Evolutionary conservation across 2,329 filamentous ascomycete species (phyloP), one percentile per base, ranked within the genome.

Genomic region (Ophioceras dolichostomum): DNA sequence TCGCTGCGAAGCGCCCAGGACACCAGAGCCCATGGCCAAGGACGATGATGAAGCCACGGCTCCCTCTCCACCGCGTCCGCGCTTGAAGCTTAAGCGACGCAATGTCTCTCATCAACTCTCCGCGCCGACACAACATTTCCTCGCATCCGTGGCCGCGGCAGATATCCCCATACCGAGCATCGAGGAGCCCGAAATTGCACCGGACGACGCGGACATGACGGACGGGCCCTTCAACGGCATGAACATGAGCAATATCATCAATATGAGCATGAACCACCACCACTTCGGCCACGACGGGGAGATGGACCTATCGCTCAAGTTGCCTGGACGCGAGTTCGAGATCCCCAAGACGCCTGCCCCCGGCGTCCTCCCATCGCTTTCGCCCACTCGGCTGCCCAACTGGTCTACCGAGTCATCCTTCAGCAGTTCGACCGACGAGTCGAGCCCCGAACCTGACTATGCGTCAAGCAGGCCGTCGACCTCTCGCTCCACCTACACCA

Each of bases 131-230:
- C 65, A 76, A 48, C 73, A 79, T 36, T 80, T 80, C 48, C 65
- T 80, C n/a, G 75, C 73, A 3, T 79, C 74, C 4, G 76, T 80
- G 40, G 75, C 73, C 32, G 73, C 74, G 14, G 76, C 73, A 42
- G 76, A 80, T 50, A 60, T 77, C 4, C 73, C 75, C 18, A 68
- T 80, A 36, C 76, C 74, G 12, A 79, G 74, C 52, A 77, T 80
- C 39, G 76, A 80, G 53, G 62, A 70, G 42, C 66, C 71, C 36
- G 60, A 64, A 29, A 44, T 51, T 22, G 54, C 58, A 18, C 47
- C 57, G 28, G 36, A 46, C 37, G 62, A 68, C 46, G 60, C 63
- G 45, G 60, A 64, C 30, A 65, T 67, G 61, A 49, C 55, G 26
- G n/a, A n/a, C n/a, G 57, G 60, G 41, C 49, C 52, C 13, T 50